A percentile compares a stretch with the other conserved stretches of the same genome.
Evolutionary conservation across 345 rosid genomes (phyloP).

Genomic region (Citrus cavaleriei): DNA sequence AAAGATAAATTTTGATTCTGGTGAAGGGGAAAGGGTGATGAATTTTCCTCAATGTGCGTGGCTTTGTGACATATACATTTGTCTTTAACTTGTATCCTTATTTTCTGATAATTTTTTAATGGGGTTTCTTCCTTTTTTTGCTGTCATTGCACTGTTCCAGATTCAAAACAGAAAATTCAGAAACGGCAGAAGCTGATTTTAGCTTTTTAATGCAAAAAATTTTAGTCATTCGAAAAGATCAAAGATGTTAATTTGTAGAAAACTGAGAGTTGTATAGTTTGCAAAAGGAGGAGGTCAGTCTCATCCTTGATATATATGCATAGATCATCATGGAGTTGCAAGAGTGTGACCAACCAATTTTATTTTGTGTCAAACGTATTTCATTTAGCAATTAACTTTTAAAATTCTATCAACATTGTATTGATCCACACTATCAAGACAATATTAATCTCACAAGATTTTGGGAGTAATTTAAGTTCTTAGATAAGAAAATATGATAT

Average conservation of each 20-base stretch:
- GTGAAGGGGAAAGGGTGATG: neutral
- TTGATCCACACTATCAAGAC: no score
- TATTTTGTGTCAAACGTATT: no score
- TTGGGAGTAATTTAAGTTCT: no score
- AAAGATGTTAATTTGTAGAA: neutral
- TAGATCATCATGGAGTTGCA: no score
- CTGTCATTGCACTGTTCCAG: neutral
- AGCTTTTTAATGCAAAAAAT: neutral
- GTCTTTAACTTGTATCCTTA: neutral
- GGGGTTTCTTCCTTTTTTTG: neutral
- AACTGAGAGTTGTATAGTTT: no score
- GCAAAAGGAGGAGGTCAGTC: no score
- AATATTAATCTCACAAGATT: no score
- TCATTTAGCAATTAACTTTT: no score
- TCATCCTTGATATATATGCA: no score
- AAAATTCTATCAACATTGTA: no score
- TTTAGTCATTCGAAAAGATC: neutral
- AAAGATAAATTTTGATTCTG: neutral
- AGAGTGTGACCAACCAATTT: no score
- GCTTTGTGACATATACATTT: neutral
- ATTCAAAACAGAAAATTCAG: neutral
- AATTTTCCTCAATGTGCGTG: neutral
- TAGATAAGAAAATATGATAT: no score
- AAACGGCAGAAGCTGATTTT: neutral
- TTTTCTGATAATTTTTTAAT: neutral